Percentiles rank a stretch among this genome's conserved stretches.
These are phyloP conservation scores for Retiboletus flavoniger DNA, from an alignment of 1,284 basidiomycete species.

Conservation along the genomic window DNA sequence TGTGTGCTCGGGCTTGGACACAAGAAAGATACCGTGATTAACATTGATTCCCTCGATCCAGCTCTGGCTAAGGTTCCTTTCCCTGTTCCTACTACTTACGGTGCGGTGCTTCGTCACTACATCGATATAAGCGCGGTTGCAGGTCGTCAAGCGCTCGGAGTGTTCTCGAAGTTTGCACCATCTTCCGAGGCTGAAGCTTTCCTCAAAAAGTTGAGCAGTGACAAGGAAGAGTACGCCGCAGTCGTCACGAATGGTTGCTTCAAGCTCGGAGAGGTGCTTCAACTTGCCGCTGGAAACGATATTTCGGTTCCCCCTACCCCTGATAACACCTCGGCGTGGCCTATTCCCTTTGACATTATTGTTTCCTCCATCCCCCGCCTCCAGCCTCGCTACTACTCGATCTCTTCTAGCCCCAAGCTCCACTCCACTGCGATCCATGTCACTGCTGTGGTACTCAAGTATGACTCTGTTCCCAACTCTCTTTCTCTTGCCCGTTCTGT, in stretches of 20 bases:
- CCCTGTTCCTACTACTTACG: constrained; percentile 95
- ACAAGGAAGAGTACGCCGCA: constrained; percentile 84
- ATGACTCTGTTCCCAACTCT: constrained; percentile 64
- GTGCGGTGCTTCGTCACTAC: constrained; percentile 93
- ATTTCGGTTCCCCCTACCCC: constrained; percentile 53
- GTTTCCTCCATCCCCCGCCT: constrained; percentile 91
- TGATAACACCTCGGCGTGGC: constrained; percentile 80
- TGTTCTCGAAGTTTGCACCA: constrained; percentile 87
- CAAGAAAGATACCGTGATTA: constrained; percentile 80
- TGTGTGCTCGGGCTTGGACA: constrained; percentile 81
- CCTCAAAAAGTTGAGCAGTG: constrained; percentile 76
- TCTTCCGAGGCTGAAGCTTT: constrained; percentile 72
- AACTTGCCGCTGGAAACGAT: constrained; percentile 83
- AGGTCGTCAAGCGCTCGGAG: constrained; percentile 89
- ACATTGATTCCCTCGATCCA: constrained; percentile 94
- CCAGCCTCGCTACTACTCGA: constrained; percentile 97
- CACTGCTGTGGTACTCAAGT: constrained; percentile 93
- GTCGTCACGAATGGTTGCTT: constrained; percentile 81
- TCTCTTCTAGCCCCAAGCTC: constrained; percentile 95
- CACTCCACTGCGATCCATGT: constrained; percentile 88
- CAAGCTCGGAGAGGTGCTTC: constrained; percentile 89
- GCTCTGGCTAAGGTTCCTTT: constrained; percentile 98
- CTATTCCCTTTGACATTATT: constrained; percentile 96
- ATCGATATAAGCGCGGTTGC: constrained; percentile 93
- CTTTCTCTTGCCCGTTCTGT: constrained; percentile 62